phyloP scores from a whole-genome alignment of 1,139 yeast species.

The Hyphopichia burtonii region DNA sequence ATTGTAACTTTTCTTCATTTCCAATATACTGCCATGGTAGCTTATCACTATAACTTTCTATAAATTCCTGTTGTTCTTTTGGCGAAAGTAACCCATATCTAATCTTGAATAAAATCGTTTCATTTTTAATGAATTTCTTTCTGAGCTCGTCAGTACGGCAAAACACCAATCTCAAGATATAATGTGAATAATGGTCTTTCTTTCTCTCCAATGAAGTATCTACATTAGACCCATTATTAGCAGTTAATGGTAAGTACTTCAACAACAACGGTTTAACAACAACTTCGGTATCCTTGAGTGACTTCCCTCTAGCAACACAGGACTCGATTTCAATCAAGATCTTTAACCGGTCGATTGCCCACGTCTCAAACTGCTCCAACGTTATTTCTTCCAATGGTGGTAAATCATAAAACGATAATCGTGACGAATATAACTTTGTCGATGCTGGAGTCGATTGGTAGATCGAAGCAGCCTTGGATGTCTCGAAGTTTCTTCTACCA shows the following conservation, averaged over 20 bases:
- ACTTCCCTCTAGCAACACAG: slow-evolving; percentile 63
- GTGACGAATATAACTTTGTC: slow-evolving; percentile 12
- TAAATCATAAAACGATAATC: slow-evolving; percentile 65
- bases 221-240: slow-evolving; percentile 28
- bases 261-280: slow-evolving; percentile 64
- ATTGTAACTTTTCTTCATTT: slow-evolving; percentile 55
- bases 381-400: slow-evolving; percentile 88
- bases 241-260: slow-evolving; percentile 63
- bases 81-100: slow-evolving; percentile 66
- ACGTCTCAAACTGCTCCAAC: slow-evolving; percentile 83
- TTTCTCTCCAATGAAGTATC: slow-evolving; percentile 54
- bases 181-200: slow-evolving; percentile 93
- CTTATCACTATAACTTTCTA: slow-evolving; percentile 49
- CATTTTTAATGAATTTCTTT: slow-evolving; percentile 73
- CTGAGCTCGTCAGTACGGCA: slow-evolving; percentile 88
- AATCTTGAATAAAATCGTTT: slow-evolving; percentile 68
- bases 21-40: slow-evolving; percentile 72
- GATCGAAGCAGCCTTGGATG: slow-evolving; percentile 18
- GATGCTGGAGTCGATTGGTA: slow-evolving; percentile 31
- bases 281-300: slow-evolving; percentile 62
- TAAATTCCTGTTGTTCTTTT: slow-evolving; percentile 71
- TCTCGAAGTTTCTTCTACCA: slow-evolving; percentile 69
- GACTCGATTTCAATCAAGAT: slow-evolving; percentile 84
- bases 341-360: slow-evolving; percentile 92
- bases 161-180: slow-evolving; percentile 80